Conservation (phyloP, 805 yeast species). For the Teunomyces kruisii region DNA sequence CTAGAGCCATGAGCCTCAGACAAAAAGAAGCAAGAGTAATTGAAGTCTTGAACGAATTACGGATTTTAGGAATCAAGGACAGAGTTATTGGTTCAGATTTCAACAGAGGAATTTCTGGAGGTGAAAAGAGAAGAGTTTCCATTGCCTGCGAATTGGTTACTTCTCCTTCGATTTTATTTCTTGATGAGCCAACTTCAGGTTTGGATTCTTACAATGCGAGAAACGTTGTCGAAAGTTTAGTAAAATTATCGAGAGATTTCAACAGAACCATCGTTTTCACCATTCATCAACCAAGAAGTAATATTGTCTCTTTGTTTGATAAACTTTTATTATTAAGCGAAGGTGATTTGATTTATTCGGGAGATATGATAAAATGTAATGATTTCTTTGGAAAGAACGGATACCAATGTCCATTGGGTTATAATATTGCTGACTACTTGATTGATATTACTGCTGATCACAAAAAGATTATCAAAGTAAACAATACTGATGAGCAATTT, state of each 20-base stretch:
- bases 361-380: slow-evolving; percentile 71
- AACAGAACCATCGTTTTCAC: slow-evolving; percentile 89
- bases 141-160: slow-evolving; percentile 93
- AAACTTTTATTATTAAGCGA: slow-evolving; percentile 75
- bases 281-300: slow-evolving; percentile 96
- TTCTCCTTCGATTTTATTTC: slow-evolving; percentile 75
- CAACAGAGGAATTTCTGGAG: slow-evolving; percentile 90
- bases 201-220: slow-evolving; percentile 91
- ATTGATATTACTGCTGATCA: slow-evolving; percentile 85
- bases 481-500: slow-evolving; percentile 5
- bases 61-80: slow-evolving; percentile 81
- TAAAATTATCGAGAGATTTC: slow-evolving; percentile 73
- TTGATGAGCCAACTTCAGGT: slow-evolving; percentile 96
- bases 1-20: slow-evolving; percentile 69
- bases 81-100: slow-evolving; percentile 85
- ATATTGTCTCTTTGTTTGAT: slow-evolving; percentile 89
- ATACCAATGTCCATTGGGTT: slow-evolving; percentile 81
- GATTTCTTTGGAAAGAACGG: slow-evolving; percentile 77
- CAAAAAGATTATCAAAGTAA: slow-evolving; percentile 29
- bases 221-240: slow-evolving; percentile 84
- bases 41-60: slow-evolving; percentile 81
- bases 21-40: slow-evolving; percentile 77
- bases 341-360: slow-evolving; percentile 86
- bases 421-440: slow-evolving; percentile 89
- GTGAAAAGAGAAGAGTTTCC: slow-evolving; percentile 88